phyloP scores from a whole-genome alignment of 768 basidiomycete species.

The Lenzites betulinus region DNA sequence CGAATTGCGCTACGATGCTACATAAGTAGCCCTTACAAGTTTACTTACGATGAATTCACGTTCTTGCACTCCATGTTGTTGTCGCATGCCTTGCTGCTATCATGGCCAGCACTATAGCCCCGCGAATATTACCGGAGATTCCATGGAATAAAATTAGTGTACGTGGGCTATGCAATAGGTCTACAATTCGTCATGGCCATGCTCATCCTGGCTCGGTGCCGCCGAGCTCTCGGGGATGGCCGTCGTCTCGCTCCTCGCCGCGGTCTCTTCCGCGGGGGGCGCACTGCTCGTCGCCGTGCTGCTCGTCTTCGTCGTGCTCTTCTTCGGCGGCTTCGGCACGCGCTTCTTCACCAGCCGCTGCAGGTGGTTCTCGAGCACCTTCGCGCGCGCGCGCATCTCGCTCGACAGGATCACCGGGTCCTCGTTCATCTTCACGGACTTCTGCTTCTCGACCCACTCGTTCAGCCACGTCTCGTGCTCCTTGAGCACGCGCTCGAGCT shows the following conservation, averaged over 20 bases:
- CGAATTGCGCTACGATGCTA: no score
- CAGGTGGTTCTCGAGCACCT: slow-evolving; percentile 74
- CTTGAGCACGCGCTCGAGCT: slow-evolving; percentile 71
- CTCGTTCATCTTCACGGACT: slow-evolving; percentile 66
- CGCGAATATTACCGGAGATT: no score
- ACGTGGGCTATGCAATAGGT: slow-evolving; percentile 14
- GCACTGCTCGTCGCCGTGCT: slow-evolving; percentile 1
- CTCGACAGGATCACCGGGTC: slow-evolving; percentile 84
- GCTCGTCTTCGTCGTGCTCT: slow-evolving; percentile 37
- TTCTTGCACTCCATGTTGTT: no score
- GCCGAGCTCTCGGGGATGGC: neutral
- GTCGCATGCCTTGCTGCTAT: no score
- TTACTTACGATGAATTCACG: no score
- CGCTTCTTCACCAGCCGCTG: slow-evolving; percentile 70
- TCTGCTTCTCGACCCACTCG: slow-evolving; percentile 82
- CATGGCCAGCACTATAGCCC: no score
- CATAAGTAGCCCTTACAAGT: no score
- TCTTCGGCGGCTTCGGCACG: slow-evolving; percentile 58
- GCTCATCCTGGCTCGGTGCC: neutral
- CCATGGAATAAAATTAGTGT: slow-evolving; percentile 19
- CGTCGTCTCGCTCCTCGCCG: neutral
- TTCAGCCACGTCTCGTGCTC: slow-evolving; percentile 86
- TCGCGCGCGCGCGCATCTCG: slow-evolving; percentile 85
- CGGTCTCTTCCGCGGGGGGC: slow-evolving; percentile 20
- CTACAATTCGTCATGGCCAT: slow-evolving; percentile 29